These are phyloP conservation scores for Phaeosphaeriaceae sp. DNA, from an alignment of 2,329 filamentous ascomycete species.

Conservation along the genomic window DNA sequence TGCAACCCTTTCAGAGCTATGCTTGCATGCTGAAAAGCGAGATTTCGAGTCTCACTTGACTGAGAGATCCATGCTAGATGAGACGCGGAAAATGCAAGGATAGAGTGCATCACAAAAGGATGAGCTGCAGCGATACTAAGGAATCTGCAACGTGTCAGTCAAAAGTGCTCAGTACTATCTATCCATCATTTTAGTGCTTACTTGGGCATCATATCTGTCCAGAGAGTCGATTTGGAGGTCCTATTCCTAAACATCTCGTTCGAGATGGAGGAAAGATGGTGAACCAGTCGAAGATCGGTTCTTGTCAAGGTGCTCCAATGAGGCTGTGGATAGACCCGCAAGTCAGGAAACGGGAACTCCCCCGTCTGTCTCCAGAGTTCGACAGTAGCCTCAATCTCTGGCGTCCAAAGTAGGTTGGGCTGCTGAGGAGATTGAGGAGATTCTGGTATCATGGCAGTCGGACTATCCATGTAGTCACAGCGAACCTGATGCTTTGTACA, in stretches of 20 bases:
- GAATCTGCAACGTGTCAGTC: constrained; percentile 63
- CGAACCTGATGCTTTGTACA: constrained; percentile 99
- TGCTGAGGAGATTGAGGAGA: constrained; percentile 58
- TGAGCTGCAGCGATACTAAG: constrained; percentile 81
- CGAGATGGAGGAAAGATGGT: constrained; percentile 87
- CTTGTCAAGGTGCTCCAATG: constrained; percentile 74
- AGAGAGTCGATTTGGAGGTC: constrained; percentile 84
- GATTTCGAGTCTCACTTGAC: constrained; percentile 82
- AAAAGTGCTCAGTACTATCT: not conserved
- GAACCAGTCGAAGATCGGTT: constrained; percentile 85
- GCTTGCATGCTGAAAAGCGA: constrained; percentile 88
- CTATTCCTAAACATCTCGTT: constrained; percentile 79
- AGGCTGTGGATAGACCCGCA: constrained; percentile 77
- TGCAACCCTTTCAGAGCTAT: constrained; percentile 86
- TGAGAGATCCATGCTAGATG: constrained; percentile 90
- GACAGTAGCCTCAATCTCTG: constrained; percentile 81
- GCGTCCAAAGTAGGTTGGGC: constrained; percentile 79
- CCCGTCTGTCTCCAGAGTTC: constrained; percentile 84
- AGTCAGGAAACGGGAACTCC: constrained; percentile 81
- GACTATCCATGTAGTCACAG: constrained; percentile 94
- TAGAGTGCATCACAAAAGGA: constrained; percentile 90
- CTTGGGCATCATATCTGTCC: constrained; percentile 92
- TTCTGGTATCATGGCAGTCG: constrained; percentile 67
- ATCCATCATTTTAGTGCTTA: constrained; percentile 54
- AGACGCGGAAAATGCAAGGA: constrained; percentile 92